Conservation (phyloP, 306 rosid species). For the Gynostemma pentaphyllum region DNA sequence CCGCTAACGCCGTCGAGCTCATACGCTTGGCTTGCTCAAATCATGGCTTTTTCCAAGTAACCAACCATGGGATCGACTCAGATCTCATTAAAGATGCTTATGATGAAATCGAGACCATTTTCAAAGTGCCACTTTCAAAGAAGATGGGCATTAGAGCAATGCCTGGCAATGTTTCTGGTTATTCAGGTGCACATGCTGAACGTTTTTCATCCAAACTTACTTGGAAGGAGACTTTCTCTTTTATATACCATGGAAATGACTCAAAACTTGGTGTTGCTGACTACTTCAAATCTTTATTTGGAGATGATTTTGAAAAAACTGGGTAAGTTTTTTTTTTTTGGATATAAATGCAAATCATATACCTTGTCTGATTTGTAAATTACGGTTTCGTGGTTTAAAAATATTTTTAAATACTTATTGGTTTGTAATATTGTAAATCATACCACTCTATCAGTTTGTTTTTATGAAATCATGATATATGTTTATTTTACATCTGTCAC, state of each 20-base stretch:
- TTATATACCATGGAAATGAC: conserved; percentile 2
- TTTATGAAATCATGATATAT: too few species aligned
- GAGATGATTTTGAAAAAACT: conserved; percentile 30
- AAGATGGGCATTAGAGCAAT: conserved; percentile 21
- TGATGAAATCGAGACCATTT: conserved; percentile 23
- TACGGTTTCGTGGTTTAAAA: too few species aligned
- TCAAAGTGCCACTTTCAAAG: conserved; percentile 33
- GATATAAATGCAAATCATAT: too few species aligned
- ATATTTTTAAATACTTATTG: too few species aligned
- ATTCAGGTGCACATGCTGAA: conserved; percentile 50
- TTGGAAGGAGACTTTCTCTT: conserved; percentile 57
- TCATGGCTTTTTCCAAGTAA: conserved; percentile 60
- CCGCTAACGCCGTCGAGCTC: conserved; percentile 24
- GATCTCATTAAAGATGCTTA: conserved; percentile 32
- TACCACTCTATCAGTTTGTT: too few species aligned
- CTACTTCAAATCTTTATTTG: conserved; percentile 43
- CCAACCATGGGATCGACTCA: conserved; percentile 43
- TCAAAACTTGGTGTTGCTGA: conserved; percentile 24
- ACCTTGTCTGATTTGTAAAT: too few species aligned
- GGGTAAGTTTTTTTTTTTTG: conserved; percentile 31
- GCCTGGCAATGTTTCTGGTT: conserved; percentile 27
- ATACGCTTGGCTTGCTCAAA: conserved; percentile 36
- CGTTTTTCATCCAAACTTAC: conserved; percentile 40
- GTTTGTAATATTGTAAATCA: too few species aligned
- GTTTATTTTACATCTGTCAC: too few species aligned